Evolutionary conservation across 1,139 yeast species (phyloP).

Genomic region (Scheffersomyces parashehatae): DNA sequence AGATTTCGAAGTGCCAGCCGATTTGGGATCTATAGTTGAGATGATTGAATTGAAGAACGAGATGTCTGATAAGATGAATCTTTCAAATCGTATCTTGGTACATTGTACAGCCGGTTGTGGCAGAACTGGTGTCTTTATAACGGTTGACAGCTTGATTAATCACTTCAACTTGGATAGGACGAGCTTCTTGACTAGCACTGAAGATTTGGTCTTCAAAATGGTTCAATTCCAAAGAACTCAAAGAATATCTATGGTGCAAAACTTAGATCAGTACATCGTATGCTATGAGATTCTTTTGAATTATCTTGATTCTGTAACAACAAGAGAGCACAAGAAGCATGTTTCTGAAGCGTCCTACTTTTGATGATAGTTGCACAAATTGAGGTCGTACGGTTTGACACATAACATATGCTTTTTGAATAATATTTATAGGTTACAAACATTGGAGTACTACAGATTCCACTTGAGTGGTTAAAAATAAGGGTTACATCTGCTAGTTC

Average conservation of each 20-base stretch:
- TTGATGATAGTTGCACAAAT: no score
- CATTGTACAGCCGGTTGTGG: conserved; percentile 20
- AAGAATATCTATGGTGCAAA: conserved; percentile 49
- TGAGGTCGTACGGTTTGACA: no score
- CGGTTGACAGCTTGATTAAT: conserved; percentile 16
- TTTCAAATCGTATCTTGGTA: conserved; percentile 32
- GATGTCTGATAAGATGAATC: conserved; percentile 5
- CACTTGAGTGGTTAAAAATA: no score
- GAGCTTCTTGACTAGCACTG: conserved; percentile 7
- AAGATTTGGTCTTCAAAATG: conserved; percentile 31
- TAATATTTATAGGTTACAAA: no score
- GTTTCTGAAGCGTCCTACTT: no score
- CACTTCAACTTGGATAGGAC: conserved; percentile 7
- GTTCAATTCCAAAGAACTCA: conserved; percentile 45
- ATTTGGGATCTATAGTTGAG: conserved; percentile 51
- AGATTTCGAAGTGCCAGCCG: conserved; percentile 70
- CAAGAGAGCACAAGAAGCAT: no score
- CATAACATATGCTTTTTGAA: no score
- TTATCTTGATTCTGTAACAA: conserved; percentile 12
- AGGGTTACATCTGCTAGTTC: no score
- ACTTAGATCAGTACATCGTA: conserved; percentile 43
- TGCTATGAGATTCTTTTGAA: conserved; percentile 42
- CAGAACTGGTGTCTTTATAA: conserved; percentile 19
- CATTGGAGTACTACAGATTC: no score
- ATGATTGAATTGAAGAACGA: conserved; percentile 51